These are phyloP conservation scores for Russula brevipes DNA, from an alignment of 768 basidiomycete genomes.

Conservation along the genomic window DNA sequence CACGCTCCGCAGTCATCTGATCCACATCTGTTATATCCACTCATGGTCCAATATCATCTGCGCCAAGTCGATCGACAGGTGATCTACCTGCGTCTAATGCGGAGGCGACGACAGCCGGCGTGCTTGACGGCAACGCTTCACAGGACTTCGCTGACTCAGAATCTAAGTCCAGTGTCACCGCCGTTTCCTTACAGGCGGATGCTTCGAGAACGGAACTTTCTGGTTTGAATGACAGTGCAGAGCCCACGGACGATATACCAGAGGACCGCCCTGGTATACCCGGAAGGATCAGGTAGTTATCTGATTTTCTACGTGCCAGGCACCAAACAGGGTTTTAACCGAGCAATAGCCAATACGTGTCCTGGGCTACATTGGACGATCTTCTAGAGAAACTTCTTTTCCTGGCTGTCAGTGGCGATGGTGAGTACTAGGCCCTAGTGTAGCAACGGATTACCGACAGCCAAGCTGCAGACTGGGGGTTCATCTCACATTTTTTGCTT, in stretches of 20 bases:
- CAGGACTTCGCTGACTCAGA: constrained; percentile 19
- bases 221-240: constrained; percentile 12
- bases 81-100: constrained; percentile 42
- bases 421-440: constrained; percentile 36
- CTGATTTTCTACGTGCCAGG: not conserved
- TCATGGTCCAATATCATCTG: constrained; percentile 40
- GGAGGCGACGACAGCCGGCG: constrained; percentile 36
- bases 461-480: constrained; percentile 56
- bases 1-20: constrained; percentile 6
- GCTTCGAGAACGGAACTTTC: constrained; percentile 8
- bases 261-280: constrained; percentile 17
- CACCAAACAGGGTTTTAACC: constrained; percentile 5
- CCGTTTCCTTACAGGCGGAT: constrained; percentile 7
- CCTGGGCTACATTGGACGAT: constrained; percentile 74
- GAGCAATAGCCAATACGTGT: constrained; percentile 50
- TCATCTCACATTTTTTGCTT: constrained; percentile 73
- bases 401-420: constrained; percentile 78
- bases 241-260: constrained; percentile 15
- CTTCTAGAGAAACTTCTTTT: constrained; percentile 79
- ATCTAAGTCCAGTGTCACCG: constrained; percentile 1
- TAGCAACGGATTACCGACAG: constrained; percentile 4
- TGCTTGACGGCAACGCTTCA: constrained; percentile 26
- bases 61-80: constrained; percentile 51
- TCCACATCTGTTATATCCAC: not conserved
- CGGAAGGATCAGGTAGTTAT: constrained; percentile 46